Percentiles rank a stretch among this genome's conserved stretches.
These are phyloP conservation scores for Cercis canadensis DNA, from an alignment of 306 rosid species.

Conservation along the genomic window DNA sequence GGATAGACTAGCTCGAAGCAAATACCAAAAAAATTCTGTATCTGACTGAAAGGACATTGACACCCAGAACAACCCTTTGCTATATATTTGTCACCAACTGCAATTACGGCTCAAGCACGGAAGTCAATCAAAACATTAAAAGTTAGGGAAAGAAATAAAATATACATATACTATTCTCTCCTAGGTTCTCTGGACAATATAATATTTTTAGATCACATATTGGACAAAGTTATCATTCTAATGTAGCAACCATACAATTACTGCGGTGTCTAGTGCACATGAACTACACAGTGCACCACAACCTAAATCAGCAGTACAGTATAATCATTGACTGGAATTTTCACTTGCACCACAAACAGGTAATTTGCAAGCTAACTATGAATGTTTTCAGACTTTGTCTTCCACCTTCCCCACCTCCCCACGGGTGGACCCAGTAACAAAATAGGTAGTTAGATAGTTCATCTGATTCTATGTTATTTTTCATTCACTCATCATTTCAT, in stretches of 20 bases:
- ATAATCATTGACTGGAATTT: not conserved
- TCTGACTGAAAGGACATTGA: too few species aligned
- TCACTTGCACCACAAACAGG: slow-evolving; percentile 5
- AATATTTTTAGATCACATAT: slow-evolving; percentile 7
- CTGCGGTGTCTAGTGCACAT: not conserved
- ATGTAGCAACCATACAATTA: not conserved
- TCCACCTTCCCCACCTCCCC: too few species aligned
- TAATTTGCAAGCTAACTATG: not conserved
- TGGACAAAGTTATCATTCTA: not conserved
- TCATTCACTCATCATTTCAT: slow-evolving; percentile 8
- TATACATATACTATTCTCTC: not conserved
- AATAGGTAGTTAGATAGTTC: not conserved
- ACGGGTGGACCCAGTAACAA: not conserved
- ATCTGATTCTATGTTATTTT: not conserved
- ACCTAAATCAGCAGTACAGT: not conserved
- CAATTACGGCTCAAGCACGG: too few species aligned
- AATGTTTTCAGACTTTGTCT: not conserved
- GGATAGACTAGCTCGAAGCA: too few species aligned
- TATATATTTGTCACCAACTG: too few species aligned
- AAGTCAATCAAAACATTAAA: too few species aligned
- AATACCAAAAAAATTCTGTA: too few species aligned
- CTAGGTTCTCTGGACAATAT: slow-evolving; percentile 23
- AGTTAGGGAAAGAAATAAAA: too few species aligned
- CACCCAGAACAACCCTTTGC: too few species aligned
- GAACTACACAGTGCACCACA: not conserved